Evolutionary conservation across 2,329 filamentous ascomycete genomes (phyloP).

Genomic region (Bipolaris victoriae): DNA sequence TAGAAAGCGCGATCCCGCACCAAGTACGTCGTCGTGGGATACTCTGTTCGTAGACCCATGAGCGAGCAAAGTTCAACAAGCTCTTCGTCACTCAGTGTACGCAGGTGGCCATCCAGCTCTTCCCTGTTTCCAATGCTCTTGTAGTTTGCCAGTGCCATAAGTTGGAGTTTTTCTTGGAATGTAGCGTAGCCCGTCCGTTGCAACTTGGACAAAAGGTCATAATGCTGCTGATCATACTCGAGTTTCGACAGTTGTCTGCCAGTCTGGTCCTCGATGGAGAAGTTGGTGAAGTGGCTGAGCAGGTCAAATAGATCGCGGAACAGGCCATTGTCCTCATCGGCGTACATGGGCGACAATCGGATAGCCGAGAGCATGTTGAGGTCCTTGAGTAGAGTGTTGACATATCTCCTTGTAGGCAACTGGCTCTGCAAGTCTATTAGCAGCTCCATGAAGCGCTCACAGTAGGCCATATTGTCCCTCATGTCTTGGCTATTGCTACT

Average conservation of each 20-base stretch:
- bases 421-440: conserved; percentile 91
- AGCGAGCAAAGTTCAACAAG: conserved; percentile 70
- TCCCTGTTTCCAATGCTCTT: conserved; percentile 80
- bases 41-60: conserved; percentile 81
- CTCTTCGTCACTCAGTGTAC: conserved; percentile 75
- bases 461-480: conserved; percentile 75
- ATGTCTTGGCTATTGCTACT: conserved; percentile 41
- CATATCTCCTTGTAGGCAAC: conserved; percentile 89
- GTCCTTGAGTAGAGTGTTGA: conserved; percentile 86
- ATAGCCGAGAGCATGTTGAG: conserved; percentile 81
- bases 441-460: conserved; percentile 91
- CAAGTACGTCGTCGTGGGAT: conserved; percentile 73
- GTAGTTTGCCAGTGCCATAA: conserved; percentile 91
- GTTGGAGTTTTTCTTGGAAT: conserved; percentile 89
- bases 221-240: conserved; percentile 81
- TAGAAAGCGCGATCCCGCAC: conserved; percentile 67
- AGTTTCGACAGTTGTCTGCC: conserved; percentile 74
- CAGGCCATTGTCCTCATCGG: conserved; percentile 74
- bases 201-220: conserved; percentile 74
- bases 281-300: conserved; percentile 85
- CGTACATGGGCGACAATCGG: conserved; percentile 77
- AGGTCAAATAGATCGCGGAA: conserved; percentile 80
- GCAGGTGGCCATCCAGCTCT: conserved; percentile 79
- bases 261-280: conserved; percentile 89
- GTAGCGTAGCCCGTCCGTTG: conserved; percentile 76